phyloP scores from a whole-genome alignment of 192 early-diverging fungal genomes.

The Mortierella antarctica region DNA sequence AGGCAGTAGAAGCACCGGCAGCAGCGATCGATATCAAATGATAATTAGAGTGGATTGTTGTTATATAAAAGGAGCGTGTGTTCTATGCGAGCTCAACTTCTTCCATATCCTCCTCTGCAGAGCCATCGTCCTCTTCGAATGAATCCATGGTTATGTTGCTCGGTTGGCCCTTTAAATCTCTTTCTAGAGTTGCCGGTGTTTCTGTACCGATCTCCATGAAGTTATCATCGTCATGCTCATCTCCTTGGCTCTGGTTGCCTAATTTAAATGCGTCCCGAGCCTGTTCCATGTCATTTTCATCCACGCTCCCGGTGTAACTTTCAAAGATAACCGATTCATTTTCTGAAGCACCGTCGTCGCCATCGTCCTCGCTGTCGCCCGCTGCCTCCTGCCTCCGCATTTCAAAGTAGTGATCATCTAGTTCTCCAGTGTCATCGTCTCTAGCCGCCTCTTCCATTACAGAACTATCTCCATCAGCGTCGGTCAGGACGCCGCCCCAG shows the following conservation, averaged over 20 bases:
- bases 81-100: slow-evolving; percentile 7
- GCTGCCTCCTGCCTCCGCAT: slow-evolving; percentile 9
- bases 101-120: slow-evolving; percentile 31
- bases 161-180: neutral
- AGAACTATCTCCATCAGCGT: slow-evolving; percentile 16
- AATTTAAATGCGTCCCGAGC: neutral
- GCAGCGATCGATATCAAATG: neutral
- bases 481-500: slow-evolving; percentile 22
- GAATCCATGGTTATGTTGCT: neutral
- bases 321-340: no score
- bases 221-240: slow-evolving; percentile 20
- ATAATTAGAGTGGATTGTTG: neutral
- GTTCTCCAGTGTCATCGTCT: slow-evolving; percentile 1
- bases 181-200: neutral
- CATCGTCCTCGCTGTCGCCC: neutral
- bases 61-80: no score
- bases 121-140: slow-evolving; percentile 6
- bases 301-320: neutral
- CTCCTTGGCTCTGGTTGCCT: neutral
- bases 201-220: slow-evolving; percentile 30
- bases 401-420: slow-evolving; percentile 30
- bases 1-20: neutral
- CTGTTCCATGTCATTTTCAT: neutral
- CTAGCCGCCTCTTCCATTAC: slow-evolving; percentile 6
- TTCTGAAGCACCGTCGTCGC: neutral